phyloP scores from a whole-genome alignment of 106 monocot genomes.

The Acorus calamus region DNA sequence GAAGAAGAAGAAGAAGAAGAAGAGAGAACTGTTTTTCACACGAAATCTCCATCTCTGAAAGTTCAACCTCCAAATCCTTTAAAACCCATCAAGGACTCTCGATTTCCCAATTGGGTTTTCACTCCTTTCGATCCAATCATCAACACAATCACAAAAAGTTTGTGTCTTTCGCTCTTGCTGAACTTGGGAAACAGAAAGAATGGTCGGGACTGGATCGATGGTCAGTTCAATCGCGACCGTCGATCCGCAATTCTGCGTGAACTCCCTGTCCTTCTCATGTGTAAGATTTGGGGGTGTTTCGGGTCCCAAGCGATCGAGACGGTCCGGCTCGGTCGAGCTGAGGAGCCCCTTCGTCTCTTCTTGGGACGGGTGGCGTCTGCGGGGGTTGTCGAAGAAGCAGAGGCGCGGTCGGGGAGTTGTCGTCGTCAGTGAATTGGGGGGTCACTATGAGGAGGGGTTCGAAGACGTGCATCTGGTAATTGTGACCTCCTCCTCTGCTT shows the following conservation, averaged over 20 bases:
- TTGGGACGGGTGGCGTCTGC: conserved; percentile 9
- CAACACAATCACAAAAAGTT: neutral
- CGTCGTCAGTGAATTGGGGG: conserved; percentile 55
- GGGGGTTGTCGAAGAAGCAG: conserved; percentile 5
- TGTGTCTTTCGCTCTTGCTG: neutral
- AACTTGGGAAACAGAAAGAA: neutral
- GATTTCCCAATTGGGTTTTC: neutral
- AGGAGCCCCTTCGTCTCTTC: conserved; percentile 31
- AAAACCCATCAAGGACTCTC: no score
- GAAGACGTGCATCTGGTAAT: conserved; percentile 59
- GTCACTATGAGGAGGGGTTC: conserved; percentile 78
- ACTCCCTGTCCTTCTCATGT: conserved; percentile 5
- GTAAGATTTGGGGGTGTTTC: conserved; percentile 11
- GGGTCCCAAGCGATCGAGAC: neutral
- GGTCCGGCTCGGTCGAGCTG: conserved; percentile 22
- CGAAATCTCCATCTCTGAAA: neutral
- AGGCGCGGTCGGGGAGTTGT: conserved; percentile 14
- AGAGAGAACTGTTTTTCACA: neutral
- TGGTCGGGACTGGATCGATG: conserved; percentile 35
- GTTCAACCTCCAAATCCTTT: no score
- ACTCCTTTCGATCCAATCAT: neutral
- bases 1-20: no score
- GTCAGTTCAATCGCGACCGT: conserved; percentile 26
- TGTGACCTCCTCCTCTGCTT: neutral
- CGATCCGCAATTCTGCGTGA: conserved; percentile 7